Base-by-base conservation (phyloP, 306 rosid species). In the Lupinus albus region DNA sequence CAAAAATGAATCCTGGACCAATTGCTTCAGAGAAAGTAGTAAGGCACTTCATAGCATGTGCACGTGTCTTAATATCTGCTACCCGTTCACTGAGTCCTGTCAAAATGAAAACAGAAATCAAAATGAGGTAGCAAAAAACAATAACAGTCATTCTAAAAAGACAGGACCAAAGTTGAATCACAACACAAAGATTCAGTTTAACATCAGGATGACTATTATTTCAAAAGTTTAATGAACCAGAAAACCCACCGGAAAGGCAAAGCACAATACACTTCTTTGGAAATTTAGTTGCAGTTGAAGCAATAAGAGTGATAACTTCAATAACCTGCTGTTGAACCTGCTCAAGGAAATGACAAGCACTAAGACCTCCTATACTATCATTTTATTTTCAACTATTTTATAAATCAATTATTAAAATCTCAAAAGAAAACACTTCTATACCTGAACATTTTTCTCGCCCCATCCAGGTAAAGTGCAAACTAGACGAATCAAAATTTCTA, bases 401-500 rank as follows among this genome's bases (percentile, higher is more conserved):
- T 4, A 38, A 73, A 53, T 1, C 53, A 53, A 78, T 36, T 45
- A 67, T 17, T 30, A 3, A 45, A 68, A 61, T 42, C 41, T 48
- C 8, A 69, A 66, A 71, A 72, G 33, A 51, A 75, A 67, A 57
- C 25, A 58, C 25, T 59, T 53, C 61, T 61, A 25, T 79, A 91
- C 99, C 97, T 94, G 99, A 85, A 94, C 99, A 78, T 94, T 94
- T 79, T 94, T 94, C 81, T 94, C 99, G 50, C 87, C 83, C 99
- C 99, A 94, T 28, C 99, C 99, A 73, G 99, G 99, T 73, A 91
- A 81, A 76, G 81, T 67, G 68, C 97, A 88, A 20, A 94, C 82
- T 78, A 94, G 81, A 72, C 95, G 93, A 78, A 91, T 71, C 69
- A 94, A 81, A 70, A 94, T 78, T 77, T 91, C 99, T 50, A 81